Conservation (phyloP, 2,329 filamentous ascomycete genomes). For the Talaromyces verruculosus region DNA sequence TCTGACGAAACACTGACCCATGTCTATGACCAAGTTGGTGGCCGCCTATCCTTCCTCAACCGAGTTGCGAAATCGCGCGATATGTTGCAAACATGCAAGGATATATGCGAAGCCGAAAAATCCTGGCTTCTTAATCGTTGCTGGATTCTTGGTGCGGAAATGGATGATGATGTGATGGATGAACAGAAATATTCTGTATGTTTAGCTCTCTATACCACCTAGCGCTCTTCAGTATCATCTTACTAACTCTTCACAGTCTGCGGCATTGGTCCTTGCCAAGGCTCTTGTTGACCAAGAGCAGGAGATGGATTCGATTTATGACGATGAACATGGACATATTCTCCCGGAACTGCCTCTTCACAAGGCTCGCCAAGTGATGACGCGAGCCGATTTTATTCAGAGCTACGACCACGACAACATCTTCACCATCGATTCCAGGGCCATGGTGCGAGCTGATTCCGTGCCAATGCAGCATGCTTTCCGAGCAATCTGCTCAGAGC, state of each 20-base stretch:
- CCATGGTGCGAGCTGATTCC: conserved; percentile 85
- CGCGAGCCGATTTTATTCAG: conserved; percentile 89
- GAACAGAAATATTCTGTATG: conserved; percentile 91
- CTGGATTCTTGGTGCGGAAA: conserved; percentile 71
- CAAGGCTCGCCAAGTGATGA: conserved; percentile 88
- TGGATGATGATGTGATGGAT: conserved; percentile 98
- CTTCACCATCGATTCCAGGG: conserved; percentile 86
- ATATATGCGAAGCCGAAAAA: conserved; percentile 69
- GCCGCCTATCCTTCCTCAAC: conserved; percentile 82
- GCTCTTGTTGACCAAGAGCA: conserved; percentile 83
- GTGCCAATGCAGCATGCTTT: conserved; percentile 97
- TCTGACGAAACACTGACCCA: conserved; percentile 61
- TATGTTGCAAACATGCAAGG: conserved; percentile 75
- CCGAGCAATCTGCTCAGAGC: conserved; percentile 71
- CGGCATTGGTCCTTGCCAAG: conserved; percentile 88
- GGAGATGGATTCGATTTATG: conserved; percentile 61
- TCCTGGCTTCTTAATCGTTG: conserved; percentile 79
- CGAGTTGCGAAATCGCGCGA: conserved; percentile 82
- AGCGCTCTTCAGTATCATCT: background rate
- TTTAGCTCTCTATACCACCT: conserved; percentile 26
- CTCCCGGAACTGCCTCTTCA: conserved; percentile 80
- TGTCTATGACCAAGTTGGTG: conserved; percentile 84
- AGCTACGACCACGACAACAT: conserved; percentile 90
- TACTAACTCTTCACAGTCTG: conserved; percentile 52
- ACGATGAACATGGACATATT: conserved; percentile 66